Conservation (phyloP, 2,329 filamentous ascomycete genomes). For the Botrytis pseudocinerea region DNA sequence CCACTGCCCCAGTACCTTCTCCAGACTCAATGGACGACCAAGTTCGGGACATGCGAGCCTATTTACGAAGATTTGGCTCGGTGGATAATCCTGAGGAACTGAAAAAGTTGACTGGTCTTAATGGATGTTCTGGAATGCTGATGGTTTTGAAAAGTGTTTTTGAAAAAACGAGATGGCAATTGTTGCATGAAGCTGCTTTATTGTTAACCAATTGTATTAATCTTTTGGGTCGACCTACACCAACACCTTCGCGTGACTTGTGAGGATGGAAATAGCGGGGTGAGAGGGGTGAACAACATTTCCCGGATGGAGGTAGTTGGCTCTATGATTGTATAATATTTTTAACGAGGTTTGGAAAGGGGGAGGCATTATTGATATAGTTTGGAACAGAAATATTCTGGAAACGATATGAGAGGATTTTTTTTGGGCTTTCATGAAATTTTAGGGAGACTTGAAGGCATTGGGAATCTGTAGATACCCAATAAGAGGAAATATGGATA, state of each 20-base stretch:
- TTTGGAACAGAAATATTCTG: not conserved
- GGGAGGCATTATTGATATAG: not conserved
- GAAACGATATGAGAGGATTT: not conserved
- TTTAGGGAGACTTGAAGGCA: not conserved
- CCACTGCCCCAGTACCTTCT: conserved; percentile 48
- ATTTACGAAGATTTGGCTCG: conserved; percentile 70
- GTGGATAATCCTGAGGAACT: conserved; percentile 77
- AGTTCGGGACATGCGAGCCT: conserved; percentile 75
- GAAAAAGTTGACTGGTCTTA: conserved; percentile 70
- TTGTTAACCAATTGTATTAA: conserved; percentile 80
- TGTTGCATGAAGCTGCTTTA: conserved; percentile 82
- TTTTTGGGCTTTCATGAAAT: not conserved
- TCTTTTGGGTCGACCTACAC: conserved; percentile 37
- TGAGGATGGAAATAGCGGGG: not conserved
- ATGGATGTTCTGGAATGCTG: conserved; percentile 78
- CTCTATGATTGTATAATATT: not conserved
- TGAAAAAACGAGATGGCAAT: conserved; percentile 81
- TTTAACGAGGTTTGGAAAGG: not conserved
- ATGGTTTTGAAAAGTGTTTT: conserved; percentile 82
- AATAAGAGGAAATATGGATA: not conserved
- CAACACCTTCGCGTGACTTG: not conserved
- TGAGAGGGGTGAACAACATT: not conserved
- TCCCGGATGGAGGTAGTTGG: not conserved
- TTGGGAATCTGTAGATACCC: not conserved
- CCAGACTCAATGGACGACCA: conserved; percentile 62